phyloP scores from a whole-genome alignment of 208 protist species.

The Trypanosoma vivax region DNA sequence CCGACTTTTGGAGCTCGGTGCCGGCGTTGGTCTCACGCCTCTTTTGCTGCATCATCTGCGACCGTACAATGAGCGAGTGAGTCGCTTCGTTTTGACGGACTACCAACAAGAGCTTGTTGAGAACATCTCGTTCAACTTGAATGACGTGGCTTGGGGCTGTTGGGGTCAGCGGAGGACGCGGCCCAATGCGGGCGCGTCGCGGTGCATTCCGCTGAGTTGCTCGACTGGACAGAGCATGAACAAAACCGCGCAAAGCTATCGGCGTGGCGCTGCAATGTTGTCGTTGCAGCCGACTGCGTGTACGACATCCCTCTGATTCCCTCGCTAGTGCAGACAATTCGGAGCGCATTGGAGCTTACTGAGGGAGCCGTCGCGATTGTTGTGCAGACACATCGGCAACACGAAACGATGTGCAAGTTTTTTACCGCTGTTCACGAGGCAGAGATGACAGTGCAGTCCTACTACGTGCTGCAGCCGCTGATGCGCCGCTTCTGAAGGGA shows the following conservation, averaged over 20 bases:
- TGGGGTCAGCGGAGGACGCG: neutral
- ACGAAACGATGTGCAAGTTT: slow-evolving; percentile 68
- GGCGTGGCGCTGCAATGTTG: slow-evolving; percentile 41
- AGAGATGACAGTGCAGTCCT: slow-evolving; percentile 6
- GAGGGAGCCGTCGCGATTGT: slow-evolving; percentile 39
- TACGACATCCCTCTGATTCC: slow-evolving; percentile 66
- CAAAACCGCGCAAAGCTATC: slow-evolving; percentile 29
- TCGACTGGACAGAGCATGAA: slow-evolving; percentile 59
- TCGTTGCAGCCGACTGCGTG: slow-evolving; percentile 75
- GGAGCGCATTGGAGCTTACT: slow-evolving; percentile 7
- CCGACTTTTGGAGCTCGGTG: slow-evolving; percentile 66
- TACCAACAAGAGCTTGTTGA: slow-evolving; percentile 66
- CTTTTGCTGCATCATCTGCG: slow-evolving; percentile 36
- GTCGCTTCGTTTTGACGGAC: slow-evolving; percentile 45
- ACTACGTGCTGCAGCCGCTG: neutral
- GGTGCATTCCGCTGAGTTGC: slow-evolving; percentile 31
- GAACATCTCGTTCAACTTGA: slow-evolving; percentile 66
- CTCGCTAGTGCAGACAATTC: slow-evolving; percentile 46
- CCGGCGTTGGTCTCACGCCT: slow-evolving; percentile 65
- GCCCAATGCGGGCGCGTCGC: slow-evolving; percentile 22
- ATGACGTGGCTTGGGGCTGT: slow-evolving; percentile 25
- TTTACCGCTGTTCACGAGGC: slow-evolving; percentile 38
- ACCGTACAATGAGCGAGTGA: slow-evolving; percentile 33
- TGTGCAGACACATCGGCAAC: slow-evolving; percentile 79
- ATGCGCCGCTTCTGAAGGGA: neutral